Conservation (phyloP, 2,329 filamentous ascomycete species). For the Sporothrix humicola region DNA sequence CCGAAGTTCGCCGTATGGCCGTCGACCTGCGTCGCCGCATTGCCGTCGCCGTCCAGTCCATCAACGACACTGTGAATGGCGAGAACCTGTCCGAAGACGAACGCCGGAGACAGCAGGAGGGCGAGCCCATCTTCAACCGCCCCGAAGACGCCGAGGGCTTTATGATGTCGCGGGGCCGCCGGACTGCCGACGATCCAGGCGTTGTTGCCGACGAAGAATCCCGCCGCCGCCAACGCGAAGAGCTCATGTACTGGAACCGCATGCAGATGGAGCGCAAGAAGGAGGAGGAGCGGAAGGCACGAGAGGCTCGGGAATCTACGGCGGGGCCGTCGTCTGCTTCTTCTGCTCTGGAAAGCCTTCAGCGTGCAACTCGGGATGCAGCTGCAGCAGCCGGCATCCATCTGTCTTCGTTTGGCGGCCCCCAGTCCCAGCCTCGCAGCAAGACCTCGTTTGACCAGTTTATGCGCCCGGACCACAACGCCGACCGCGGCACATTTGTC, state of each 20-base stretch:
- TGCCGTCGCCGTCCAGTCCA: constrained; percentile 63
- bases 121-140: constrained; percentile 65
- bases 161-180: constrained; percentile 55
- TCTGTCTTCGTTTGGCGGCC: constrained; percentile 9
- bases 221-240: constrained; percentile 65
- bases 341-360: constrained; percentile 23
- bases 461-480: constrained; percentile 56
- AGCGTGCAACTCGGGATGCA: constrained; percentile 35
- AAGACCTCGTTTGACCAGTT: constrained; percentile 63
- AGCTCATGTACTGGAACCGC: constrained; percentile 70
- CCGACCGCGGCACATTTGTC: constrained; percentile 61
- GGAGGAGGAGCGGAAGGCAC: constrained; percentile 40
- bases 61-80: constrained; percentile 63
- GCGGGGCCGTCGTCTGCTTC: not conserved
- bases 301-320: constrained; percentile 9
- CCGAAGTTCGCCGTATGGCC: constrained; percentile 66
- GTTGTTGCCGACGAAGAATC: constrained; percentile 69
- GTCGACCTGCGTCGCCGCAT: constrained; percentile 67
- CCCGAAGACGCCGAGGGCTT: constrained; percentile 71
- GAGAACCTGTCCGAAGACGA: constrained; percentile 7
- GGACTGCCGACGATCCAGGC: constrained; percentile 48
- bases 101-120: constrained; percentile 42
- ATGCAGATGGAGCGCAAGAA: constrained; percentile 56
- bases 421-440: constrained; percentile 31
- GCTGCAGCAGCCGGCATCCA: constrained; percentile 35